These are phyloP conservation scores for Psophocarpus tetragonolobus DNA, from an alignment of 306 rosid genomes.

Conservation along the genomic window DNA sequence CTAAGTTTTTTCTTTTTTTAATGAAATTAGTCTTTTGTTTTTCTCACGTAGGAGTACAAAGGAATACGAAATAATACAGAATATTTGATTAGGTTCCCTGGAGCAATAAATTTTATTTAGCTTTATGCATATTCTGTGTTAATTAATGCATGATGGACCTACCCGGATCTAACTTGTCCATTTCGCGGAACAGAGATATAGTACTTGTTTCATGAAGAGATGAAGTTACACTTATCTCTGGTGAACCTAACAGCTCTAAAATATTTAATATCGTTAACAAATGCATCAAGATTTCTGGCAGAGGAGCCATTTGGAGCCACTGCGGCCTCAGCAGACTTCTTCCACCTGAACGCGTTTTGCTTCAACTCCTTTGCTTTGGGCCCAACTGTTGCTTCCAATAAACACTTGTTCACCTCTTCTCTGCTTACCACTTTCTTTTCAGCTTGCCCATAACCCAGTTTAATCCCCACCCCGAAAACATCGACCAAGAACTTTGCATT, in stretches of 20 bases:
- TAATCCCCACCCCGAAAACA: constrained; percentile 52
- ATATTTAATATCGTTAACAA: constrained; percentile 44
- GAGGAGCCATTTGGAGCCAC: constrained; percentile 65
- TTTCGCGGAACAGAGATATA: not conserved
- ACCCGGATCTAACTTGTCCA: not conserved
- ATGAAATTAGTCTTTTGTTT: too few relatives aligned
- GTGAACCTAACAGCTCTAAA: not conserved
- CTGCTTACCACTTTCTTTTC: constrained; percentile 44
- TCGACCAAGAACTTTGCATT: constrained; percentile 69
- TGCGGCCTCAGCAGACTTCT: constrained; percentile 54
- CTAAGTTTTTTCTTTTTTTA: too few relatives aligned
- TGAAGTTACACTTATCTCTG: not conserved
- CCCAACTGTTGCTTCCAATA: constrained; percentile 53
- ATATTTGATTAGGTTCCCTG: too few relatives aligned
- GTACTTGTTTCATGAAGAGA: not conserved
- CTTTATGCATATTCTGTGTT: too few relatives aligned
- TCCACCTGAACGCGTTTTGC: constrained; percentile 46
- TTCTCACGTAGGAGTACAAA: too few relatives aligned
- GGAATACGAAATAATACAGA: too few relatives aligned
- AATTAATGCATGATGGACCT: too few relatives aligned
- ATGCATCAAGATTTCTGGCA: constrained; percentile 41
- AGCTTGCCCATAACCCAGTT: constrained; percentile 38
- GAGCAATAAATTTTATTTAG: not conserved
- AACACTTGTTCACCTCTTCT: constrained; percentile 51
- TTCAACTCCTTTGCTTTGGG: constrained; percentile 55